These are phyloP conservation scores for Monilinia aucupariae DNA, from an alignment of 2,329 filamentous ascomycete genomes.

Conservation along the genomic window DNA sequence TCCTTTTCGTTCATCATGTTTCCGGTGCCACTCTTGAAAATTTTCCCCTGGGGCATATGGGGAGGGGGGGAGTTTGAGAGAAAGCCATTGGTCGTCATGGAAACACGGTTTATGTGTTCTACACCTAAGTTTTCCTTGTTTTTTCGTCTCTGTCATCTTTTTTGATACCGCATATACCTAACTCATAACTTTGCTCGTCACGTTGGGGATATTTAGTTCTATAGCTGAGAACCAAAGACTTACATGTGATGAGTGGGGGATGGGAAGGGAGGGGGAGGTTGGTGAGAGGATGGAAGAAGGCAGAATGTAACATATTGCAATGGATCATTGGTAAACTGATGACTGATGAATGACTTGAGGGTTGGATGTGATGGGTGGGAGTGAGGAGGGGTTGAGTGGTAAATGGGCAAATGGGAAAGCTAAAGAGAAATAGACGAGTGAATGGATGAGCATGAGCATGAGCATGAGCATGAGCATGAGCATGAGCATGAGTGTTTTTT, in stretches of 20 bases:
- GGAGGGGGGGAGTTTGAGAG: slow-evolving; percentile 5
- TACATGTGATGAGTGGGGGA: not conserved
- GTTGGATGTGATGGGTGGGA: not conserved
- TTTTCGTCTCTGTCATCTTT: not conserved
- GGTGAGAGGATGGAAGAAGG: not conserved
- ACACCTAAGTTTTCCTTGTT: not conserved
- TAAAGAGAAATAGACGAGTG: not conserved
- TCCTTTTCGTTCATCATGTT: slow-evolving; percentile 5
- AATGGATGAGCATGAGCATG: not conserved
- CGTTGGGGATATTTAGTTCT: not conserved
- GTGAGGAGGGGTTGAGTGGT: not conserved
- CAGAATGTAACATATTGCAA: slow-evolving; percentile 6
- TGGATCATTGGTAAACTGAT: not conserved
- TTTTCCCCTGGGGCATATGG: slow-evolving; percentile 1
- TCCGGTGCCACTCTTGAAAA: slow-evolving; percentile 6
- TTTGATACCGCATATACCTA: slow-evolving; percentile 10
- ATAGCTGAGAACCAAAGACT: not conserved
- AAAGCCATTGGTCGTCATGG: not conserved
- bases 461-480: no score
- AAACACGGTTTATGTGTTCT: slow-evolving; percentile 1
- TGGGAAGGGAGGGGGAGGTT: not conserved
- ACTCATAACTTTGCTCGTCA: slow-evolving; percentile 6
- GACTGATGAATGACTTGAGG: not conserved
- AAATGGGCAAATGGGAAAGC: not conserved
- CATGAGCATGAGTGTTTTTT: no score